Percentiles rank a stretch among this genome's conserved stretches.
Evolutionary conservation across 768 basidiomycete species (phyloP).

Genomic region (Mycena haematopus): DNA sequence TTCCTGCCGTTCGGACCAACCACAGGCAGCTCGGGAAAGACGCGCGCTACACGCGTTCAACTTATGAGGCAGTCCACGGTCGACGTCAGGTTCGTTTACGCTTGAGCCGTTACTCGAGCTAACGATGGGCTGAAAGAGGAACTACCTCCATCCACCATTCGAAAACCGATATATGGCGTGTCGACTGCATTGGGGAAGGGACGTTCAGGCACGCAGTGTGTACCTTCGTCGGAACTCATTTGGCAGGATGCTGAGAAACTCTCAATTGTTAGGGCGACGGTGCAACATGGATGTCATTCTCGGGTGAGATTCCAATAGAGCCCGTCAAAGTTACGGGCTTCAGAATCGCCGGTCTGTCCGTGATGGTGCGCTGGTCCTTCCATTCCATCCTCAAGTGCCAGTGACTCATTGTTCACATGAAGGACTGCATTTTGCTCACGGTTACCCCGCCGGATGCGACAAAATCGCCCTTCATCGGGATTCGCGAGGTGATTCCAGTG

Average conservation of each 20-base stretch:
- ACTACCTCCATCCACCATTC: slow-evolving; percentile 47
- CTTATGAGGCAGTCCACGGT: slow-evolving; percentile 72
- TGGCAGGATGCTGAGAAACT: slow-evolving; percentile 2
- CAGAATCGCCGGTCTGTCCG: slow-evolving; percentile 65
- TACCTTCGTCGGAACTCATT: slow-evolving; percentile 13
- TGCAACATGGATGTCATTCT: slow-evolving; percentile 64
- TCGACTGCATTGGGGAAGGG: slow-evolving; percentile 70
- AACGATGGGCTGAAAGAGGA: slow-evolving; percentile 45
- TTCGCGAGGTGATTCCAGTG: slow-evolving; percentile 68
- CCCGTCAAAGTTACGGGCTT: slow-evolving; percentile 65
- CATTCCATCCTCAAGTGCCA: neutral
- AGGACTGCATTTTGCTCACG: slow-evolving; percentile 74
- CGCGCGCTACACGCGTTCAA: slow-evolving; percentile 59
- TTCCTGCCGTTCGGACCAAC: slow-evolving; percentile 68
- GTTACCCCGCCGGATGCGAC: slow-evolving; percentile 62
- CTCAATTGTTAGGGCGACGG: slow-evolving; percentile 59
- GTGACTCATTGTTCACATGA: slow-evolving; percentile 5
- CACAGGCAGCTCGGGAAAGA: slow-evolving; percentile 34
- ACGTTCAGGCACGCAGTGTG: slow-evolving; percentile 62
- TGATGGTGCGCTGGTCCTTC: slow-evolving; percentile 54
- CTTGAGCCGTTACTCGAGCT: neutral
- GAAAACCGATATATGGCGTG: slow-evolving; percentile 77
- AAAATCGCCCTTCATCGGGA: slow-evolving; percentile 62
- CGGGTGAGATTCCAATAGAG: slow-evolving; percentile 64
- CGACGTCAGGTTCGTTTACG: slow-evolving; percentile 56